Conservation (phyloP, 1,284 basidiomycete species). For the Malassezia cuniculi region DNA sequence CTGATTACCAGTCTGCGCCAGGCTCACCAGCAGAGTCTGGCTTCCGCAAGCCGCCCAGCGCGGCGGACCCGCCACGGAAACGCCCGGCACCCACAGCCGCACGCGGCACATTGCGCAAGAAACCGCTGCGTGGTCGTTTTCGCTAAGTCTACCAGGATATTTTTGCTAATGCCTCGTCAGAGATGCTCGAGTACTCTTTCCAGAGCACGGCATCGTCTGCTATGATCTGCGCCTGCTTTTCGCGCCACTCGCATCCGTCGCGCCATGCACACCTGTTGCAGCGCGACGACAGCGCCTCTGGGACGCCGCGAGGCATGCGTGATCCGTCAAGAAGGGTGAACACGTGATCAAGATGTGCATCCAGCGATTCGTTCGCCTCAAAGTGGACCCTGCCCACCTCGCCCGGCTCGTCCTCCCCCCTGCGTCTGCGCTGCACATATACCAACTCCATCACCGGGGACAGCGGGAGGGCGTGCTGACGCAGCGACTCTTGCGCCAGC, state of each 20-base stretch:
- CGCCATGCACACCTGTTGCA: slow-evolving; percentile 34
- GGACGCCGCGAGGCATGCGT: slow-evolving; percentile 20
- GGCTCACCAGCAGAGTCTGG: not conserved
- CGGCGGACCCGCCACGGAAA: not conserved
- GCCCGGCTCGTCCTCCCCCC: not conserved
- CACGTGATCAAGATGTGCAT: slow-evolving; percentile 17
- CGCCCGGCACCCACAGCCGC: not conserved
- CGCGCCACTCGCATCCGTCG: slow-evolving; percentile 37
- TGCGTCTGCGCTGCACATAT: slow-evolving; percentile 1
- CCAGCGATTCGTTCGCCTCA: slow-evolving; percentile 13
- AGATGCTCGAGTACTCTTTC: too few species aligned
- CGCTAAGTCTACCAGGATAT: too few species aligned
- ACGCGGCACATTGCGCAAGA: too few species aligned
- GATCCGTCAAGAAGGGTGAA: slow-evolving; percentile 24
- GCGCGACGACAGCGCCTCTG: slow-evolving; percentile 15
- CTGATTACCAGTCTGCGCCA: not conserved
- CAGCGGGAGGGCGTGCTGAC: not conserved
- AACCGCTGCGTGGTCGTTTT: too few species aligned
- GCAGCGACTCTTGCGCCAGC: slow-evolving; percentile 1
- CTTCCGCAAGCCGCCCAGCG: slow-evolving; percentile 11
- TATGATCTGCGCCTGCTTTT: slow-evolving; percentile 10
- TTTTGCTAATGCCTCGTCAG: too few species aligned
- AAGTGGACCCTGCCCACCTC: slow-evolving; percentile 22
- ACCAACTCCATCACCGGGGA: slow-evolving; percentile 1
- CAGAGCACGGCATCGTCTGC: too few species aligned